Base-by-base conservation (phyloP, 208 protist species). In the Naegleria lovaniensis region DNA sequence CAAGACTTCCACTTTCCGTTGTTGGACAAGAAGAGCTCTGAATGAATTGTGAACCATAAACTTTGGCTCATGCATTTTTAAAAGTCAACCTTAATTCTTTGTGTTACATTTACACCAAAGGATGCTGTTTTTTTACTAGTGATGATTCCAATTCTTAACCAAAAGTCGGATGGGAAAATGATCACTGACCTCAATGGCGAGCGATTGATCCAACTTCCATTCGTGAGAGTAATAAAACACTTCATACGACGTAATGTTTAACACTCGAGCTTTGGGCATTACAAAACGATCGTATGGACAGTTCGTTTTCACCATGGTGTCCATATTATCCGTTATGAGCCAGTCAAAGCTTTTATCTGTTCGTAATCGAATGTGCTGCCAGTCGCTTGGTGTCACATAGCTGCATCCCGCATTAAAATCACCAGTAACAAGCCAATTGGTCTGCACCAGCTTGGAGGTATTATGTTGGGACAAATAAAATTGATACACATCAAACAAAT, bases 401-500 rank as follows among this genome's bases (percentile, higher is more conserved):
- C 85, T 89, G 40, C 85, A 52, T 55, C 36, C 85, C 38, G 85
- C 85, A 67, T 89, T 89, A 7, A 89, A 89, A 40, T 89, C 85
- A 41, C 85, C 85, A 39, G 25, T 36, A 5, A 79, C 19, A 11
- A 79, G 22, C 55, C 55, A 67, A 36, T 29, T 79, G 0, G 67
- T 51, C 19, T 40, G 43, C 0, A 36, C 29, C 13, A 48, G 33
- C 13, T n/a, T 79, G 1, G 43, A 48, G 43, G 43, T 48, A 48
- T 48, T 48, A 15, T 79, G 5, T 9, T 79, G 19, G 25, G 6
- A 9, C 6, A 36, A 36, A 7, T 13, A 67, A 19, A 22, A 52
- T n/a, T 87, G 40, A 67, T 40, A 75, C 0, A 89, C 85, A 25
- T 89, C 29, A 9, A 29, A 13, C 3, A 89, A 41, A 5, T 38